phyloP scores from a whole-genome alignment of 768 basidiomycete species.

The Auriculariales sp. region DNA sequence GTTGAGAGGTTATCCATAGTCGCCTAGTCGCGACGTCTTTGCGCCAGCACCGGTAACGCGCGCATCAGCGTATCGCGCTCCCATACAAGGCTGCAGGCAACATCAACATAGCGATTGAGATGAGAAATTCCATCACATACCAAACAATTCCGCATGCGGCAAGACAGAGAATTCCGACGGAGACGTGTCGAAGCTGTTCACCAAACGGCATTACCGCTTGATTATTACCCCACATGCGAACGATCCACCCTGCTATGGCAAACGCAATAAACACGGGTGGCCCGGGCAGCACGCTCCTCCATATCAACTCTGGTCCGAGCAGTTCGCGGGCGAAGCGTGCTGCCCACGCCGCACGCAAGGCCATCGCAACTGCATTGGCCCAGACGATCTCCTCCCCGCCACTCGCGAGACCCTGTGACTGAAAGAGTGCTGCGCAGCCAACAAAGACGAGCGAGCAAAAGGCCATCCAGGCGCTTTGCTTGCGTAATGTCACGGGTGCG shows the following conservation, averaged over 20 bases:
- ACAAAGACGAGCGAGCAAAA: slow-evolving; percentile 59
- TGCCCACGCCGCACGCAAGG: slow-evolving; percentile 47
- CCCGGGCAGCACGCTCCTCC: slow-evolving; percentile 9
- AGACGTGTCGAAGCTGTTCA: slow-evolving; percentile 2
- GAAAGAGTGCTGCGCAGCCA: slow-evolving; percentile 29
- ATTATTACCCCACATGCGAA: background rate
- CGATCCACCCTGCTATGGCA: background rate
- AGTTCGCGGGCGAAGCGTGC: slow-evolving; percentile 31
- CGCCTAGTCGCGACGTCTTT: no score
- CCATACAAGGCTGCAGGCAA: background rate
- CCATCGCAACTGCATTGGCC: slow-evolving; percentile 58
- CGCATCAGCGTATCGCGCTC: background rate
- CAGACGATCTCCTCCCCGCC: slow-evolving; percentile 63
- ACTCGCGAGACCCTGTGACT: slow-evolving; percentile 25
- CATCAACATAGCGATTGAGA: background rate
- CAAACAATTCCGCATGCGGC: slow-evolving; percentile 2
- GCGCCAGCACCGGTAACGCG: background rate
- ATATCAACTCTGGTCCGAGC: slow-evolving; percentile 22
- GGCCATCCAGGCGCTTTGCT: slow-evolving; percentile 74
- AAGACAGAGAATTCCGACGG: slow-evolving; percentile 2
- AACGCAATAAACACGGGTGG: slow-evolving; percentile 1
- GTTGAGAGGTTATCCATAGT: no score
- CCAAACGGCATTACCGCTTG: background rate
- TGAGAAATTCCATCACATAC: background rate
- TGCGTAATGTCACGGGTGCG: slow-evolving; percentile 43